Evolutionary conservation across 73 alveolate genomes (phyloP).

Genomic region (Paramecium caudatum): DNA sequence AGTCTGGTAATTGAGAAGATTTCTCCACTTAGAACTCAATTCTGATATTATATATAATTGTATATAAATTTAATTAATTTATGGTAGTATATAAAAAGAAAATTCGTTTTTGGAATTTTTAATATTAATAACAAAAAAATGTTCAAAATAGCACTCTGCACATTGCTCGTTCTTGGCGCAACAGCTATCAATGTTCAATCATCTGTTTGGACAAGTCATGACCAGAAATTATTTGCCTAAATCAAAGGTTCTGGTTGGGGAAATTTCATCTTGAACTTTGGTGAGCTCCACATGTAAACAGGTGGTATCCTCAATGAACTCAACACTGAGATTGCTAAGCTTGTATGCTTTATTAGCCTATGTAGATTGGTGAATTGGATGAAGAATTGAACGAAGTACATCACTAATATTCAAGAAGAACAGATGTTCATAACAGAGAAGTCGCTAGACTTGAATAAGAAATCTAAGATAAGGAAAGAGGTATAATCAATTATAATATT

Average conservation of each 20-base stretch:
- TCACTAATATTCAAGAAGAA: slow-evolving; percentile 63
- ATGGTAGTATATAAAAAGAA: slow-evolving; percentile 39
- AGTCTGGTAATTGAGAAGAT: neutral
- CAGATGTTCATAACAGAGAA: slow-evolving; percentile 53
- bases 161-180: slow-evolving; percentile 1
- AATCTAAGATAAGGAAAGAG: slow-evolving; percentile 70
- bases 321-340: slow-evolving; percentile 12
- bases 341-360: neutral
- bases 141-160: slow-evolving; percentile 51
- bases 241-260: slow-evolving; percentile 51
- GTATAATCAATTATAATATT: neutral
- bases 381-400: slow-evolving; percentile 30
- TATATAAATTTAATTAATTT: too few species aligned
- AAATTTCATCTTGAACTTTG: slow-evolving; percentile 61
- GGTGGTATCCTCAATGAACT: slow-evolving; percentile 65
- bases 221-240: slow-evolving; percentile 47
- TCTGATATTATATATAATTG: too few species aligned
- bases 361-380: slow-evolving; percentile 68
- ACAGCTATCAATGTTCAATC: slow-evolving; percentile 50
- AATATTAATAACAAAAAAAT: neutral
- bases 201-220: slow-evolving; percentile 57
- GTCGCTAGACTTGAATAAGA: slow-evolving; percentile 64
- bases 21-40: too few species aligned
- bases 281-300: slow-evolving; percentile 59
- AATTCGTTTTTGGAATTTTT: slow-evolving; percentile 61